Evolutionary conservation across 495 filamentous ascomycete genomes (phyloP), one percentile per base, ranked within the genome.

Genomic region (Hypoxylon fuscum): DNA sequence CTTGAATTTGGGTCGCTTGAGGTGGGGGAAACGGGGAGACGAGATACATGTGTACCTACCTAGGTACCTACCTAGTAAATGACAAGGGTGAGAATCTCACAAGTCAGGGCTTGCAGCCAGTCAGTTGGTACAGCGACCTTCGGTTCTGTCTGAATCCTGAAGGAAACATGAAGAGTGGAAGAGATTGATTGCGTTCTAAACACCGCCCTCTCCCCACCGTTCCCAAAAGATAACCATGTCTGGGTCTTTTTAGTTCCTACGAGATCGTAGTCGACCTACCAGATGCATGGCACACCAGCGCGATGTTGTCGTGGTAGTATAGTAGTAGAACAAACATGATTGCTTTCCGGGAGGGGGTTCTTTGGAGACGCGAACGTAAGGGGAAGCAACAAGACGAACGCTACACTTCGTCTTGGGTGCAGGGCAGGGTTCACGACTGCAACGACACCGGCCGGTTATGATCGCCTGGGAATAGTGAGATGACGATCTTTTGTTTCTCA

Each of bases 401-500:
- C n/a, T n/a, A n/a, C n/a, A n/a, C n/a, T n/a, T n/a, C n/a, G n/a
- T n/a, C n/a, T 8, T 27, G 25, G 25, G 4, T 27, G 25, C 8
- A 27, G 25, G 25, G 25, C 52, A 66, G 55, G 57, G 63, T 54
- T 46, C 57, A 59, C 41, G 21, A 62, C 52, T 35, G 53, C 37
- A 53, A 55, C 57, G 52, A 57, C 34, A 66, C n/a, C 58, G 47
- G 63, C 54, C 63, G 63, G 63, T 47, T 66, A 66, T 66, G 63
- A 62, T 66, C 57, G 58, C 53, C 63, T 66, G 46, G 62, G 56
- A 61, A 61, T 56, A 66, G 62, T 53, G 50, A 66, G 57, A 66
- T 66, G 63, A 66, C 57, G 63, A 66, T 66, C 63, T 66, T 23
- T 66, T 66, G 57, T 66, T 61, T 66, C 53, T 66, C 63, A 61